A percentile compares a stretch with the other conserved stretches of the same genome.
Conservation (phyloP, 805 yeast species). For the Candida chilensis region DNA sequence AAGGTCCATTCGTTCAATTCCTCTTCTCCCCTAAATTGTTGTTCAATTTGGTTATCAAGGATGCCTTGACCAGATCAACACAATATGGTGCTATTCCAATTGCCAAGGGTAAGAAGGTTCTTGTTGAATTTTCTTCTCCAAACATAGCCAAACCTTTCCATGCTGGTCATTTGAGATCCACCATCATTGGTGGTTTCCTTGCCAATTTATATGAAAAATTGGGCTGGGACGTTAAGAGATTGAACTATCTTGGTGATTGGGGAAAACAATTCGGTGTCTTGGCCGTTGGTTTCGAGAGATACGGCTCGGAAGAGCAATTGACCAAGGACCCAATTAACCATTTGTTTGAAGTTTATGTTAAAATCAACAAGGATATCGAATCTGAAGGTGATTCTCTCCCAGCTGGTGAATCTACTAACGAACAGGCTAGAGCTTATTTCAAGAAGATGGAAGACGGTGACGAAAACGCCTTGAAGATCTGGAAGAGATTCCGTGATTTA, state of each 20-base stretch:
- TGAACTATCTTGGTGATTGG: constrained; percentile 98
- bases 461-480: constrained; percentile 60
- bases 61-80: constrained; percentile 48
- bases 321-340: constrained; percentile 83
- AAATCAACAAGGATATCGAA: constrained; percentile 68
- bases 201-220: constrained; percentile 81
- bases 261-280: constrained; percentile 97
- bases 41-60: constrained; percentile 60
- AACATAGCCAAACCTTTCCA: constrained; percentile 99
- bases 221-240: constrained; percentile 89
- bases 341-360: constrained; percentile 88
- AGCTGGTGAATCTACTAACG: constrained; percentile 50
- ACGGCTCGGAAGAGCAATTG: constrained; percentile 72
- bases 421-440: constrained; percentile 81
- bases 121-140: constrained; percentile 94
- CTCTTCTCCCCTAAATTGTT: constrained; percentile 64
- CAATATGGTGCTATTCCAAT: constrained; percentile 67
- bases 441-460: constrained; percentile 93
- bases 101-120: constrained; percentile 60
- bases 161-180: constrained; percentile 97
- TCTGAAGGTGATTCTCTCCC: constrained; percentile 44
- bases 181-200: constrained; percentile 95
- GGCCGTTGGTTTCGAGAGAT: constrained; percentile 85
- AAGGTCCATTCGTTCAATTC: constrained; percentile 90
- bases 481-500: constrained; percentile 86